Base-by-base conservation (phyloP, 1,284 basidiomycete genomes). In the Ceratobasidium sp. region DNA sequence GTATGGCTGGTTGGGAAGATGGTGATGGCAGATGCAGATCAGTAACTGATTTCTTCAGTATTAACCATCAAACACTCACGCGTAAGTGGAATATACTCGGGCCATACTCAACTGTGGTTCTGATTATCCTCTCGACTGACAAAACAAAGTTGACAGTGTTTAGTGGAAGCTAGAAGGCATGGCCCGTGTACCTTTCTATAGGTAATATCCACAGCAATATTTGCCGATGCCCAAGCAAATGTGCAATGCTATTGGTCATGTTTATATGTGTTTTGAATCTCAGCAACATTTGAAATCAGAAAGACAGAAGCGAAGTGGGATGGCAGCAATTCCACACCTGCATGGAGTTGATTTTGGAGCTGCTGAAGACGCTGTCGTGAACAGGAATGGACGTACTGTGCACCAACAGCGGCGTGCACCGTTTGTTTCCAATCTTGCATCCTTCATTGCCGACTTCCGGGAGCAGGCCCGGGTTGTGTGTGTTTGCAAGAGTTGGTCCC, bases 361-460 rank as follows among this genome's bases (percentile, higher is more conserved):
- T 80, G 2, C 70, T 82, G 23, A 28, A 72, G 13, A 23, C n/a
- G 0, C 68, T 79, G 3, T 78, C 78, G 13, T 26, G 39, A 4
- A 39, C 66, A 0, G 81, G 80, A 7, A 42, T 77, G 12, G n/a
- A 64, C 2, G 77, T 82, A 55, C 26, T 56, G 3, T 81, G 80
- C 66, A 76, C 80, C 0, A 80, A 81, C 58, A 72, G 77, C 4
- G n/a, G 53, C 18, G 64, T 78, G 0, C 69, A 79, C 23, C 12
- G 26, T 0, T 77, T 79, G 18, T 78, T 67, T 68, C 81, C 81
- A 0, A 78, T 82, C 53, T 76, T 6, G 78, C 80, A 3, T 73
- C 79, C 0, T 83, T 80, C 61, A 72, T 82, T 15, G 82, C 81
- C 7, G 82, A 83, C 49, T 81, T 77, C 55, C 81, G 78, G 5